Conservation (phyloP, 345 rosid genomes). For the Syzygium oleosum region DNA sequence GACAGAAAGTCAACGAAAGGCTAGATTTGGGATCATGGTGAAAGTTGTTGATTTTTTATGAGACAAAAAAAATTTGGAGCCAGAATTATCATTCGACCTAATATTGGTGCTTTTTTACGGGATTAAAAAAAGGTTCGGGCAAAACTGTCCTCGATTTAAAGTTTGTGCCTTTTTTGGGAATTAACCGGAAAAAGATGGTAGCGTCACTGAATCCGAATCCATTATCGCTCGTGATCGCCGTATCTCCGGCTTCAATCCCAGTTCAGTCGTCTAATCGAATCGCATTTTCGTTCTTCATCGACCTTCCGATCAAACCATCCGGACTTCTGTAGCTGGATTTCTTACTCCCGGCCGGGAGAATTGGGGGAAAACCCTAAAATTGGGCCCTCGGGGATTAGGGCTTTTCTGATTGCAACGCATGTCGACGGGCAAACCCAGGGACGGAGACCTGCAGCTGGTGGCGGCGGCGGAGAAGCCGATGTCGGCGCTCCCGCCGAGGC, state of each 20-base stretch:
- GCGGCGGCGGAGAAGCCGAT: constrained; percentile 34
- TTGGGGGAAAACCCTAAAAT: neutral
- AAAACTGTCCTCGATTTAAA: no score
- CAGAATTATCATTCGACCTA: no score
- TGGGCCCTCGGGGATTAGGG: constrained; percentile 18
- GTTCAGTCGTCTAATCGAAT: neutral
- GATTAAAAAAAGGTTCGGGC: no score
- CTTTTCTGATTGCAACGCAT: constrained; percentile 16
- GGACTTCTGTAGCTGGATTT: neutral
- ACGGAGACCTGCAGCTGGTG: constrained; percentile 43
- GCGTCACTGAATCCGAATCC: neutral
- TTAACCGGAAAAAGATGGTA: neutral
- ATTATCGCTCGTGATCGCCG: neutral
- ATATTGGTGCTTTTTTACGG: no score
- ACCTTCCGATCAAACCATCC: neutral
- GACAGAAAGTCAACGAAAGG: no score
- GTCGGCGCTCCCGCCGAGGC: constrained; percentile 26
- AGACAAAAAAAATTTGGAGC: no score
- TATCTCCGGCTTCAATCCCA: neutral
- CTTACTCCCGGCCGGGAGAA: neutral
- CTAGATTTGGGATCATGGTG: no score
- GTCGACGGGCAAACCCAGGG: constrained; percentile 53
- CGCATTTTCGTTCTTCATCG: neutral
- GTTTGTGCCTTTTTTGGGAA: no score
- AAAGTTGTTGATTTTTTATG: no score